These are phyloP conservation scores for Flagelloscypha sp. DNA, from an alignment of 768 basidiomycete species.

Conservation along the genomic window DNA sequence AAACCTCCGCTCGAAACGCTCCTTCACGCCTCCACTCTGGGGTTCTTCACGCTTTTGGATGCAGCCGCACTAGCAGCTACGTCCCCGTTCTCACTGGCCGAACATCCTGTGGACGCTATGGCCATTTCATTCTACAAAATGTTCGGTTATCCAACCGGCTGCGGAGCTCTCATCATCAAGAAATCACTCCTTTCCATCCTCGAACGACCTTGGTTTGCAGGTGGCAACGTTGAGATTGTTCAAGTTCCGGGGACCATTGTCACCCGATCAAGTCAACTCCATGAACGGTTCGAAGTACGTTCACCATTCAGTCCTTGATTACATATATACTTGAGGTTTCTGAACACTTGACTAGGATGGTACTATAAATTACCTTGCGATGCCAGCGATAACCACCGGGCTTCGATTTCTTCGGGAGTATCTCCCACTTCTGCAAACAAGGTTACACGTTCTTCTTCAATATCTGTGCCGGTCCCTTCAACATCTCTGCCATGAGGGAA, in stretches of 20 bases:
- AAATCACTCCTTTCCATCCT: slow-evolving; percentile 54
- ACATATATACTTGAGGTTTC: slow-evolving; percentile 6
- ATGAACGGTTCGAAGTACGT: slow-evolving; percentile 74
- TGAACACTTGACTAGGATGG: slow-evolving; percentile 50
- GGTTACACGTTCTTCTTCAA: slow-evolving; percentile 61
- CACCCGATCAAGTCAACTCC: slow-evolving; percentile 46
- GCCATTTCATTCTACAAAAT: slow-evolving; percentile 85
- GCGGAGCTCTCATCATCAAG: slow-evolving; percentile 72
- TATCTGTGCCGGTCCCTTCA: slow-evolving; percentile 50
- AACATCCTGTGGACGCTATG: slow-evolving; percentile 71
- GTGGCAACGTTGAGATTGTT: slow-evolving; percentile 75
- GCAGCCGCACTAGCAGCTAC: slow-evolving; percentile 77
- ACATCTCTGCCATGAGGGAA: slow-evolving; percentile 51
- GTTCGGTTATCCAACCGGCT: slow-evolving; percentile 82
- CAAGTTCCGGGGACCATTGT: slow-evolving; percentile 71
- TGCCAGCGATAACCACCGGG: slow-evolving; percentile 74
- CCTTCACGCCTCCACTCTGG: slow-evolving; percentile 54
- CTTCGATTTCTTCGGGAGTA: slow-evolving; percentile 71
- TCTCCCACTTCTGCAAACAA: slow-evolving; percentile 69
- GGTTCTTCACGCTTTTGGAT: slow-evolving; percentile 72
- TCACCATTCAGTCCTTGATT: not conserved
- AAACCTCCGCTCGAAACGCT: slow-evolving; percentile 63
- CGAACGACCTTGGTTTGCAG: slow-evolving; percentile 77
- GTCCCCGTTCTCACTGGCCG: slow-evolving; percentile 54
- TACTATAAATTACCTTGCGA: slow-evolving; percentile 72